These are phyloP conservation scores for Hura crepitans DNA, from an alignment of 441 rosid species.

Conservation along the genomic window DNA sequence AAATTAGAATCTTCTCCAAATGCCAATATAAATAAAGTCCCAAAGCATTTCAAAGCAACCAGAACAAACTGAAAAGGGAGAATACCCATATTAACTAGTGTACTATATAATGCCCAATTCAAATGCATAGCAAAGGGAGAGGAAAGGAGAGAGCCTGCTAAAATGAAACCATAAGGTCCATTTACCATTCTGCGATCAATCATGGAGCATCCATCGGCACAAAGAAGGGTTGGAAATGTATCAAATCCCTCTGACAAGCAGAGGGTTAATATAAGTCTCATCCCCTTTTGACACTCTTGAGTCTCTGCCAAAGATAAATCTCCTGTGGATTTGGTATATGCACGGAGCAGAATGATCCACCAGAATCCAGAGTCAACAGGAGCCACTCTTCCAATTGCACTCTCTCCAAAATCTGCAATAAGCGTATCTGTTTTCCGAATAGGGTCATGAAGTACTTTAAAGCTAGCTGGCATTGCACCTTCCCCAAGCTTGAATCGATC, in stretches of 20 bases:
- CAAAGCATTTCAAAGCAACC: neutral
- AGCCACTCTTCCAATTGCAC: conserved; percentile 97
- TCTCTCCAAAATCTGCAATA: conserved; percentile 90
- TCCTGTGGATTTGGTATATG: conserved; percentile 90
- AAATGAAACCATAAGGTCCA: neutral
- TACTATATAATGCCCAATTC: neutral
- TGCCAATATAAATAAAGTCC: neutral
- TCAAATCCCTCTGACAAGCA: conserved; percentile 93
- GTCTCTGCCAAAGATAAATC: conserved; percentile 76
- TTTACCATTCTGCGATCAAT: conserved; percentile 93
- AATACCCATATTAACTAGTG: no score
- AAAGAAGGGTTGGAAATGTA: conserved; percentile 87
- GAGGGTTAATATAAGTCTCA: conserved; percentile 65
- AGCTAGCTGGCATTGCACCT: conserved; percentile 96
- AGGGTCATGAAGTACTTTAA: conserved; percentile 93
- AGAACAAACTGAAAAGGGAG: no score
- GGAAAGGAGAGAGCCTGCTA: neutral
- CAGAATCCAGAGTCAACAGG: conserved; percentile 98
- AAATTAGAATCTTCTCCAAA: neutral
- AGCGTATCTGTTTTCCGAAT: conserved; percentile 57
- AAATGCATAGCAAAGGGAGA: neutral
- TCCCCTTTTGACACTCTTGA: conserved; percentile 85
- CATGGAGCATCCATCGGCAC: conserved; percentile 94
- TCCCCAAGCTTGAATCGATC: conserved; percentile 89
- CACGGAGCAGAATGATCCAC: conserved; percentile 98